Evolutionary conservation across 768 basidiomycete species (phyloP), one percentile per base, ranked within the genome.

Genomic region (Aureoboletus auriporus): DNA sequence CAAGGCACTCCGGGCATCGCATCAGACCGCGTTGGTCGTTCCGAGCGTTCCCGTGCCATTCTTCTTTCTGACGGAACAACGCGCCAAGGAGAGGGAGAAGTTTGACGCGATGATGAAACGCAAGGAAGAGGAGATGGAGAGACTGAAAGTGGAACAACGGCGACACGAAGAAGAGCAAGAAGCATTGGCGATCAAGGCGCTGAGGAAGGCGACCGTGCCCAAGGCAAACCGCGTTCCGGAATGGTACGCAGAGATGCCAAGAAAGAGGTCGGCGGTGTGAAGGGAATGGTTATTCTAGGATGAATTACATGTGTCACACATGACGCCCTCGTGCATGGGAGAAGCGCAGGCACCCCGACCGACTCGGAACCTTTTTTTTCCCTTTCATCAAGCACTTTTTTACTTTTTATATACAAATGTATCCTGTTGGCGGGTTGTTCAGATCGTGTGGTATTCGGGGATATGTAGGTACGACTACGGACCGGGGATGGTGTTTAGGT

Each of bases 161-260:
- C 66, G 65, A 60, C 70, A 70, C 58, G 64, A 70, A 58, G 79
- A 74, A 59, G 71, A 73, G 59, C 72, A 77, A 56, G 84, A 86
- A 66, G 82, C 79, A 65, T 66, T 64, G 63, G 82, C 80, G 68
- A 62, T 86, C 50, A 73, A 63, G 61, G 84, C 82, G 69, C 51
- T 85, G 59, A 69, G 87, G 62, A 78, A 73, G 71, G 75, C 71
- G 54, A 76, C 83, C 14, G 69, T 89, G 39, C 83, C 84, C 20
- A 79, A 73, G 64, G 87, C 87, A 39, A 75, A 88, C 61, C 79
- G 78, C 57, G 75, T 89, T 23, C 87, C 87, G 10, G 83, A 81
- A 54, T 89, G 87, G 87, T 89, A 89, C 58, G 80, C 77, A 55
- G 75, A 76, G 37, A 80, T 77, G 62, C 84, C 84, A 56, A 86